Conservation (phyloP, 495 filamentous ascomycete genomes). For the Podospora conica region DNA sequence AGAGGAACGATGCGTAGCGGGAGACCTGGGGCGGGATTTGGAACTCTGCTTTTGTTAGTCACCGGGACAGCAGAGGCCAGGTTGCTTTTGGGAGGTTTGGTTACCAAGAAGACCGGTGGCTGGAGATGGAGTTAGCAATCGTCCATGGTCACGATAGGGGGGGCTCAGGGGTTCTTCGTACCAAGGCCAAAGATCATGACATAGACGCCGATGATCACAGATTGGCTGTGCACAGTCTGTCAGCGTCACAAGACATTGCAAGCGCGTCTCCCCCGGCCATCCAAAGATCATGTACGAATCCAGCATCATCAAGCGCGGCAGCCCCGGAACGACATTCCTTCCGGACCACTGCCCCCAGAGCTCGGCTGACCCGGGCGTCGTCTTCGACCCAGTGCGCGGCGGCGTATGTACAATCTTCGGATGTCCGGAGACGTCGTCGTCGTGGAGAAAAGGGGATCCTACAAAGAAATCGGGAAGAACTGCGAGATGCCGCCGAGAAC, state of each 20-base stretch:
- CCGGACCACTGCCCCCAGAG: neutral
- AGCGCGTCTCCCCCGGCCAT: neutral
- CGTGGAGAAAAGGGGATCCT: constrained; percentile 24
- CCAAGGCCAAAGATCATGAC: constrained; percentile 85
- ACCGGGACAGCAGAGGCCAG: neutral
- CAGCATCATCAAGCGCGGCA: neutral
- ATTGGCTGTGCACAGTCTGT: constrained; percentile 40
- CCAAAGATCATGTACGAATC: neutral
- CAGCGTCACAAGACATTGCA: neutral
- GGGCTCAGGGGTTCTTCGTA: constrained; percentile 37
- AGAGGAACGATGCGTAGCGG: constrained; percentile 94
- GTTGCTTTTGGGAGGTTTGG: neutral
- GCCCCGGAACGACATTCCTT: neutral
- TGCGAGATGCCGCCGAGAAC: constrained; percentile 83
- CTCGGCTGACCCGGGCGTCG: neutral
- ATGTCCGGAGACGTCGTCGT: neutral
- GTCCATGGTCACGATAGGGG: neutral
- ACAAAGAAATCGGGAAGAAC: constrained; percentile 63
- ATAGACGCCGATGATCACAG: constrained; percentile 74
- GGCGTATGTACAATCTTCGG: neutral
- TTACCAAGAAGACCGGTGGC: constrained; percentile 52
- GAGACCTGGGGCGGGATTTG: constrained; percentile 90
- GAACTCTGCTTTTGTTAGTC: constrained; percentile 52
- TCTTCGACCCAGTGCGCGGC: neutral
- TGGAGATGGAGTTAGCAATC: constrained; percentile 21